Percentiles rank a stretch among this genome's conserved stretches.
phyloP scores from a whole-genome alignment of 2,329 filamentous ascomycete species.

The Ilyonectria mors-panacis region DNA sequence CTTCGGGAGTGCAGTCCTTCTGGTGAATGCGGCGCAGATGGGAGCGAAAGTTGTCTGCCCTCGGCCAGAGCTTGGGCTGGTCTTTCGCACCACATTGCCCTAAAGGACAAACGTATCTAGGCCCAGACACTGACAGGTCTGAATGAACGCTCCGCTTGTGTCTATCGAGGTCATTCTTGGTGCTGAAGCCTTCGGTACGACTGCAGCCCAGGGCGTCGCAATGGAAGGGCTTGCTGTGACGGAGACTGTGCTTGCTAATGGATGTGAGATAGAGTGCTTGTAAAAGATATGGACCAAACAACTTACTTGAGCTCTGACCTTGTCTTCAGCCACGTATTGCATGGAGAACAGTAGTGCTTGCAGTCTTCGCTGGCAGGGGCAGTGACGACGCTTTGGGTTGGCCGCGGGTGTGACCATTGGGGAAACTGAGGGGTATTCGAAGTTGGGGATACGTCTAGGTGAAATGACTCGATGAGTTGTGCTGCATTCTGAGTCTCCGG shows the following conservation, averaged over 20 bases:
- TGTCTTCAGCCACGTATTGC: conserved; percentile 62
- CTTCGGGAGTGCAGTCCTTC: conserved; percentile 53
- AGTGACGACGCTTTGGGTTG: conserved; percentile 38
- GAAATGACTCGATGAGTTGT: conserved; percentile 52
- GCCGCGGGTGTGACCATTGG: conserved; percentile 28
- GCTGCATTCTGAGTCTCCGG: conserved; percentile 58
- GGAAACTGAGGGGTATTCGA: conserved; percentile 10
- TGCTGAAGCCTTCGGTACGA: conserved; percentile 79
- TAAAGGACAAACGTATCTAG: conserved; percentile 46
- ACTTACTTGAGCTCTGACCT: conserved; percentile 69
- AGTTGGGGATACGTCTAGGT: conserved; percentile 18
- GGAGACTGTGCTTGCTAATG: conserved; percentile 79
- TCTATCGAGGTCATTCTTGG: conserved; percentile 84
- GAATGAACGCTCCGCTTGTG: conserved; percentile 82
- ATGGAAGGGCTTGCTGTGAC: conserved; percentile 77
- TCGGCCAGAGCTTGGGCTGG: conserved; percentile 78
- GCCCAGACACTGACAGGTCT: conserved; percentile 54
- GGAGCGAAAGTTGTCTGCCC: conserved; percentile 88
- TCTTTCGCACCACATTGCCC: conserved; percentile 43
- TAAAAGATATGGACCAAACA: not conserved
- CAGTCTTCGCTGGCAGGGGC: conserved; percentile 32
- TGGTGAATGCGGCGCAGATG: conserved; percentile 81
- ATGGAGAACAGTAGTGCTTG: conserved; percentile 56
- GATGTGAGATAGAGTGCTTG: conserved; percentile 36
- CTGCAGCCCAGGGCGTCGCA: conserved; percentile 73